These are phyloP conservation scores for Saturnispora diversa DNA, from an alignment of 805 yeast species.

Conservation along the genomic window DNA sequence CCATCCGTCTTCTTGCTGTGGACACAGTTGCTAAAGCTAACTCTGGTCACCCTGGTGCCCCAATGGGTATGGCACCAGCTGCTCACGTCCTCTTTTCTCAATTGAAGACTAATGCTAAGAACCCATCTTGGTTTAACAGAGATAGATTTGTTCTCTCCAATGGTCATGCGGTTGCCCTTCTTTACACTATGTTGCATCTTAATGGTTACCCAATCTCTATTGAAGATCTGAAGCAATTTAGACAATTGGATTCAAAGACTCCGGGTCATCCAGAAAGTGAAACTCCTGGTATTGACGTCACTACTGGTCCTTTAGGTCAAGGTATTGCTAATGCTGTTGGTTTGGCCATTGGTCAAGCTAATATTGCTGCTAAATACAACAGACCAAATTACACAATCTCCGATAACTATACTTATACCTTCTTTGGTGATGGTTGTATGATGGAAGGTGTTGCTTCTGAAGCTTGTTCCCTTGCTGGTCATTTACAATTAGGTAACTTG, in stretches of 20 bases:
- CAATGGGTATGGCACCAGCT: constrained; percentile 94
- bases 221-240: constrained; percentile 83
- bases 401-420: constrained; percentile 66
- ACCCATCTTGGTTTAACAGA: constrained; percentile 89
- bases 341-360: constrained; percentile 88
- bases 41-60: constrained; percentile 99
- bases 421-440: constrained; percentile 96
- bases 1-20: constrained; percentile 82
- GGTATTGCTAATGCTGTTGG: constrained; percentile 97
- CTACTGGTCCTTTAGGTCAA: constrained; percentile 99
- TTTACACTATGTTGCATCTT: constrained; percentile 78
- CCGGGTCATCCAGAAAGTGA: constrained; percentile 98
- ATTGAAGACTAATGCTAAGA: constrained; percentile 81
- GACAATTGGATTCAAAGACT: constrained; percentile 83
- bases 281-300: constrained; percentile 89
- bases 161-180: constrained; percentile 92
- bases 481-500: constrained; percentile 84
- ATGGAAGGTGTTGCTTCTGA: constrained; percentile 97
- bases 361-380: constrained; percentile 88
- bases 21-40: constrained; percentile 84
- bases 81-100: constrained; percentile 81
- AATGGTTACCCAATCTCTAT: constrained; percentile 74
- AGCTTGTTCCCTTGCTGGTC: constrained; percentile 94
- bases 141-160: constrained; percentile 92
- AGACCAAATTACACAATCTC: constrained; percentile 70